Evolutionary conservation across 352 stramenopile genomes (phyloP).

Genomic region (Phytophthora tentaculata): DNA sequence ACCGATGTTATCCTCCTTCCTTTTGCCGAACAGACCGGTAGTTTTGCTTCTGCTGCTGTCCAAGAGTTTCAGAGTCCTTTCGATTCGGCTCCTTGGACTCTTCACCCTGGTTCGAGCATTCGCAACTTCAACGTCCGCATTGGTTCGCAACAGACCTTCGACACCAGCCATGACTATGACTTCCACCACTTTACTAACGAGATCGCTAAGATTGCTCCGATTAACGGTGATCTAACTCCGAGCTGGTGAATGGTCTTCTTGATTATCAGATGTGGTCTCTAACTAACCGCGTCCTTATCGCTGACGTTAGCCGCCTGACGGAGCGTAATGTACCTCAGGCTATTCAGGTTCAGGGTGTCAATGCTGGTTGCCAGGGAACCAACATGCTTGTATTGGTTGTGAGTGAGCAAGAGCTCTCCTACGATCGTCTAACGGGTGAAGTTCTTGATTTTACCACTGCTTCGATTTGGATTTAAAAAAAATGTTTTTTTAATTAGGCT

Average conservation of each 20-base stretch:
- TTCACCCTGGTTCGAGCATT: not conserved
- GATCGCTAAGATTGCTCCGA: slow-evolving; percentile 1
- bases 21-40: not conserved
- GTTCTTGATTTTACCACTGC: not conserved
- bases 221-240: not conserved
- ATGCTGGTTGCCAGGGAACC: slow-evolving; percentile 2
- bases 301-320: slow-evolving; percentile 4
- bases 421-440: not conserved
- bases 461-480: too few species aligned
- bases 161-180: slow-evolving; percentile 1
- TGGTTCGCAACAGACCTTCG: not conserved
- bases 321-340: slow-evolving; percentile 2
- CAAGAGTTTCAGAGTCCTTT: not conserved
- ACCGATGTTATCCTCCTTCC: not conserved
- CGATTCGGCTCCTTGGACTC: slow-evolving; percentile 1
- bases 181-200: slow-evolving; percentile 2
- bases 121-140: not conserved
- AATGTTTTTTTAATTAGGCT: not conserved
- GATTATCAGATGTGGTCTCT: slow-evolving; percentile 2
- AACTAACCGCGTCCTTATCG: slow-evolving; percentile 3
- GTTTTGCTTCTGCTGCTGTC: not conserved
- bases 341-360: slow-evolving; percentile 9
- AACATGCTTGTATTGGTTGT: slow-evolving; percentile 8
- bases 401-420: not conserved
- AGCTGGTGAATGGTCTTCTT: slow-evolving; percentile 1